phyloP scores from a whole-genome alignment of 176 grass and related monocot species.

The Lolium rigidum region DNA sequence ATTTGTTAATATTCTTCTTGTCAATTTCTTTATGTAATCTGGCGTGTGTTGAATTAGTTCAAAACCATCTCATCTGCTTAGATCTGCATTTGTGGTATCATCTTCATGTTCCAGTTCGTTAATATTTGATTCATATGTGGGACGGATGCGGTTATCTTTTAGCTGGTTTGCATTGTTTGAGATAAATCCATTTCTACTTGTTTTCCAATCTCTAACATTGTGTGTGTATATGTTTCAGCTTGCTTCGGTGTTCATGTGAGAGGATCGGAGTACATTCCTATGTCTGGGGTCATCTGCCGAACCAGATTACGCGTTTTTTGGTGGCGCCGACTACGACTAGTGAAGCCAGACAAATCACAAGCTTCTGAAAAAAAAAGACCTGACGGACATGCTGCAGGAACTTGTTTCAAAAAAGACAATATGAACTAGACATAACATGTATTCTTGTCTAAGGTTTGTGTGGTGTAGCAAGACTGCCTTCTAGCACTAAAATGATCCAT shows the following conservation, averaged over 20 bases:
- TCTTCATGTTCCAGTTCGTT: not conserved
- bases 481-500: not conserved
- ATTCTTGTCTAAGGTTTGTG: slow-evolving; percentile 3
- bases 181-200: not conserved
- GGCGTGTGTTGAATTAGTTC: not conserved
- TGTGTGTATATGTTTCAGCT: slow-evolving; percentile 59
- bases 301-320: slow-evolving; percentile 69
- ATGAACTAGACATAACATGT: slow-evolving; percentile 12
- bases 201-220: slow-evolving; percentile 10
- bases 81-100: not conserved
- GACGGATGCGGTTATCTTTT: not conserved
- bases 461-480: not conserved
- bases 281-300: slow-evolving; percentile 71
- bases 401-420: slow-evolving; percentile 12
- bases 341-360: slow-evolving; percentile 24
- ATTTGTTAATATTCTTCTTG: not conserved
- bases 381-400: not conserved
- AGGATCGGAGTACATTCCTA: slow-evolving; percentile 90
- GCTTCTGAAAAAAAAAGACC: not conserved
- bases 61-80: not conserved
- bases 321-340: slow-evolving; percentile 60
- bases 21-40: not conserved
- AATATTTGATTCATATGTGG: not conserved
- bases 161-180: not conserved
- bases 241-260: slow-evolving; percentile 98